Percentiles rank a stretch among this genome's conserved stretches.
Evolutionary conservation across 176 grass and related monocot species (phyloP).

Genomic region (Guadua angustifolia): DNA sequence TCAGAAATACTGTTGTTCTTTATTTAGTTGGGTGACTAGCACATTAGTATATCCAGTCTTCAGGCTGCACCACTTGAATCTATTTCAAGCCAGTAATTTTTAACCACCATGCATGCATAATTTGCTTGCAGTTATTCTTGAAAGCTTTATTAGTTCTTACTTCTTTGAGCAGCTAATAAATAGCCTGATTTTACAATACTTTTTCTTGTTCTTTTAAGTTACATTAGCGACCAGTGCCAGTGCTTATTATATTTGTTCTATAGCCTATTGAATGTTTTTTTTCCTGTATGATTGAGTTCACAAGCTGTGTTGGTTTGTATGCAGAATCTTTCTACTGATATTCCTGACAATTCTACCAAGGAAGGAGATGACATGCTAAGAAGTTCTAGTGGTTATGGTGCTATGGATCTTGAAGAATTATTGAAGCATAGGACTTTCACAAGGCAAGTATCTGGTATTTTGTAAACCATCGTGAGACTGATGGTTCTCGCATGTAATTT

Average conservation of each 20-base stretch:
- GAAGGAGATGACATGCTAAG: conserved; percentile 34
- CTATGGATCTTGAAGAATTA: conserved; percentile 52
- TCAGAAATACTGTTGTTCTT: conserved; percentile 7
- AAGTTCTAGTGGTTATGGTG: conserved; percentile 25
- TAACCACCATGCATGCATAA: not conserved
- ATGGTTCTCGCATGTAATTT: conserved; percentile 5
- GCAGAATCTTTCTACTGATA: conserved; percentile 39
- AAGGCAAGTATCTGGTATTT: conserved; percentile 51
- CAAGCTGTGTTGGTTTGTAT: not conserved
- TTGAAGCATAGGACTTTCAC: conserved; percentile 59
- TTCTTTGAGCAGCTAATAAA: conserved; percentile 2
- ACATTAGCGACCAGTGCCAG: not conserved
- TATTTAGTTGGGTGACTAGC: not conserved
- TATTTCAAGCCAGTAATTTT: not conserved
- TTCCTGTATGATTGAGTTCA: not conserved
- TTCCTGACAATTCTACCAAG: conserved; percentile 33
- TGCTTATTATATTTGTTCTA: conserved; percentile 5
- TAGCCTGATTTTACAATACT: not conserved
- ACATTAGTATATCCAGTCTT: not conserved
- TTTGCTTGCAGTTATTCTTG: not conserved
- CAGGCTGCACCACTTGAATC: not conserved
- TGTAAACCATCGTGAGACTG: not conserved
- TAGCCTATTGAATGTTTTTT: conserved; percentile 19
- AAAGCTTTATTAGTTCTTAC: conserved; percentile 3
- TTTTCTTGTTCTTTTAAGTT: not conserved